Base-by-base conservation (phyloP, 768 basidiomycete genomes). In the Serendipita sp. region DNA sequence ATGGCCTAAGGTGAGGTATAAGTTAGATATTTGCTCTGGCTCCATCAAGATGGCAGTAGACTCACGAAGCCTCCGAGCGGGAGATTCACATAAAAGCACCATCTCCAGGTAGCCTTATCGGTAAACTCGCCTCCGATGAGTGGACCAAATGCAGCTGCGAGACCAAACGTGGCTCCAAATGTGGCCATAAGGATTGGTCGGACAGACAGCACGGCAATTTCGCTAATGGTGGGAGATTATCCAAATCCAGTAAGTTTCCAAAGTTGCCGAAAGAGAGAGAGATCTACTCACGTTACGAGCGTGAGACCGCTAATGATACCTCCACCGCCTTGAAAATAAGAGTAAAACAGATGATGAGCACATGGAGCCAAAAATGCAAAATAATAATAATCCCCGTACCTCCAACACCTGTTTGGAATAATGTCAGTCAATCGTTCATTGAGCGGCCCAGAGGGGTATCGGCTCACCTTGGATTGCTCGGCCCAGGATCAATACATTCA, bases 401-500 rank as follows among this genome's bases (percentile, higher is more conserved):
- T n/a, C 30, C 56, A 36, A 60, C 36, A n/a, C 56, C 56, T 60
- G 56, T 8, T 51, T 8, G n/a, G 48, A 8, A 41, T 5, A 41
- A 13, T 13, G 41, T 41, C 7, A 41, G 41, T 32, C 8, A n/a
- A 18, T 18, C n/a, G 56, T 34, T 30, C n/a, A 60, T 60, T 36
- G 48, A 51, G 18, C 5, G n/a, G 48, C 8, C 30, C 48, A 18
- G 7, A 8, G n/a, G 11, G 23, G 23, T 23, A 23, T 23, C 30
- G 18, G 16, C 56, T 60, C 28, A 60, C 56, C 56, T 60, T 60
- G 56, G 44, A 81, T 68, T 0, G 79, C 79, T 16, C 80, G 71
- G 10, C 80, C 80, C 52, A 79, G 71, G 52, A 78, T 76, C 36
- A 77, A 68, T 3, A 71, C 66, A 46, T 68, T 65, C 28, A 75